Base-by-base conservation (phyloP, 1,284 basidiomycete genomes). In the Mycosarcoma maydis region DNA sequence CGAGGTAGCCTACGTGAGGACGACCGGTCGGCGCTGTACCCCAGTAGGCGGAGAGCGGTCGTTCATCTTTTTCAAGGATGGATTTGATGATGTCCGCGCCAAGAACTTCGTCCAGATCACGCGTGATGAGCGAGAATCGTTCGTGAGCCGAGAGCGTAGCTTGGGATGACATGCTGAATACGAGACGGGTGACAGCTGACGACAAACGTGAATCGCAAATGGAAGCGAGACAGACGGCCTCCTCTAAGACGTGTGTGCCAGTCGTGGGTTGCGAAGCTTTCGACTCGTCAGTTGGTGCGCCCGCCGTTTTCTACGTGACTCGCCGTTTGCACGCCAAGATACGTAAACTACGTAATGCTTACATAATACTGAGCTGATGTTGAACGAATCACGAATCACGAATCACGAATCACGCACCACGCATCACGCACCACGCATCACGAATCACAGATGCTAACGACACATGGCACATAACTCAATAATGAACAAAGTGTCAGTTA, bases 1-100 rank as follows among this genome's bases (percentile, higher is more conserved):
- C 95, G 81, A 97, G 94, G 86, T 99, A 99, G 11, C 92, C 96
- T 62, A 98, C 90, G 79, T 98, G 95, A 8, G 80, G 95, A 84
- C 93, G 85, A 70, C 95, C 95, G 4, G 95, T 98, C 1, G 94
- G 89, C 14, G 95, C 94, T 22, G 92, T 90, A 44, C 94, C 94
- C 95, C 78, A 76, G 71, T 74, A 75, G 47, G 43, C 54, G 14
- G 48, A 57, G 59, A 61, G 62, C 0, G 77, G 71, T 4, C 75
- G 55, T 34, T 80, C 75, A 29, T 72, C 56, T 30, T 96, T 91
- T 11, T 87, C 86, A 36, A 98, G 85, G 53, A 96, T 88, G 36
- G 88, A 85, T 80, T 92, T 90, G 83, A 98, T 90, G 45, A 86
- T 84, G 52, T 97, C 94, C 8, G 86, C 90, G 37, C 93, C 91